Evolutionary conservation across 768 basidiomycete genomes (phyloP), one percentile per base, ranked within the genome.

Genomic region (Calocybe cyanea): DNA sequence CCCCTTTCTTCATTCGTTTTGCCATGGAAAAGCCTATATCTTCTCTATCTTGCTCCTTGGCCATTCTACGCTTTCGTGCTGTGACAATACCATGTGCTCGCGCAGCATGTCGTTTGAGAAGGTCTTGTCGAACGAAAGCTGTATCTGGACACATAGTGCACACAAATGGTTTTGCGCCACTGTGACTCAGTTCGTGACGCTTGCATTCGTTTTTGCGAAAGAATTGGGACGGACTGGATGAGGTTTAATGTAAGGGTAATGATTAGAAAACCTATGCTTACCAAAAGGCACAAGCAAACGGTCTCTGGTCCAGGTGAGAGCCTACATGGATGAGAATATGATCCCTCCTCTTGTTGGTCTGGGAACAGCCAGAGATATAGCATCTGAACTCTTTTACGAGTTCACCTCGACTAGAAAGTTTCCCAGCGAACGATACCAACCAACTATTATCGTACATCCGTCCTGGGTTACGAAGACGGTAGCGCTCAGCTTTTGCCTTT

Each of bases 131-230:
- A 37, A 78, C 78, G 46, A 85, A 87, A 24, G 73, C 71, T 45
- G 73, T 70, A 33, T 69, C 69, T 6, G 71, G 65, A 44, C 85
- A 87, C 31, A 80, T 63, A 40, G 70, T 55, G 48, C 85, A 87
- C 17, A 66, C 64, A 51, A 76, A 85, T 6, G 84, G 84, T 48
- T 81, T 75, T 32, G 62, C 51, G 11, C 78, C 80, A 9, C 68
- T 75, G 55, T 87, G 85, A 48, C 77, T 80, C 11, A 78, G 70
- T 60, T 85, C 83, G 49, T 87, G 85, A 20, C 85, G 77, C 58
- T 85, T 86, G 66, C 82, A 85, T 58, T 87, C 85, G 55, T 87
- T 86, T 61, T 82, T 86, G 48, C 85, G 80, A 48, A 85, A 58
- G 65, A 87, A 87, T 10, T 78, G 70, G 47, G 81, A 70, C 2